Conservation (phyloP, 345 rosid genomes). For the Psidium friedrichsthalianum region DNA sequence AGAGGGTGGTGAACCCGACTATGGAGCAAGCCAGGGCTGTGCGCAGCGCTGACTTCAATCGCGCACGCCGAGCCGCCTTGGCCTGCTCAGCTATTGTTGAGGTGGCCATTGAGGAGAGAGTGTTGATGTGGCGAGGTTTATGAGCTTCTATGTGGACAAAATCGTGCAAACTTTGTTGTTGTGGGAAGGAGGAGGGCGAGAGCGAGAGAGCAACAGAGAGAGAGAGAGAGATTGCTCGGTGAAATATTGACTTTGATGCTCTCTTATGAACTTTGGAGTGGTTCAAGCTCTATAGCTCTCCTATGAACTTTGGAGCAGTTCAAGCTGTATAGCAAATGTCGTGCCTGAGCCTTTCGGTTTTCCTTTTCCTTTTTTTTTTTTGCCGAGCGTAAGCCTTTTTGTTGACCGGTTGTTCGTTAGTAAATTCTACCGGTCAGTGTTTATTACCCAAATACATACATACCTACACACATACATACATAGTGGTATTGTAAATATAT, state of each 20-base stretch:
- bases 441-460: not conserved
- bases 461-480: not conserved
- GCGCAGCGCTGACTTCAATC: constrained; percentile 36
- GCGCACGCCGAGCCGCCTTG: not conserved
- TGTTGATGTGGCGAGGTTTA: not conserved
- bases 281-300: not conserved
- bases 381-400: not conserved
- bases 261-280: not conserved
- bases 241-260: not conserved
- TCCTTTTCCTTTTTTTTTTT: not conserved
- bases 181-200: not conserved
- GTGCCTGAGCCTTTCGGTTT: not conserved
- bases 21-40: constrained; percentile 57
- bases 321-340: not conserved
- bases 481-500: not conserved
- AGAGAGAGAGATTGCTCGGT: not conserved
- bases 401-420: not conserved
- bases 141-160: not conserved
- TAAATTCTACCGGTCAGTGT: not conserved
- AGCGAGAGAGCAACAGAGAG: not conserved
- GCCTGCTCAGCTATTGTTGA: constrained; percentile 7
- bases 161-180: not conserved
- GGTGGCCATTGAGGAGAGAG: constrained; percentile 28
- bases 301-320: not conserved
- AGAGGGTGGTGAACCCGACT: constrained; percentile 50